A percentile compares a stretch with the other conserved stretches of the same genome.
phyloP scores from a whole-genome alignment of 345 rosid genomes.

The Eucalyptus virginea region DNA sequence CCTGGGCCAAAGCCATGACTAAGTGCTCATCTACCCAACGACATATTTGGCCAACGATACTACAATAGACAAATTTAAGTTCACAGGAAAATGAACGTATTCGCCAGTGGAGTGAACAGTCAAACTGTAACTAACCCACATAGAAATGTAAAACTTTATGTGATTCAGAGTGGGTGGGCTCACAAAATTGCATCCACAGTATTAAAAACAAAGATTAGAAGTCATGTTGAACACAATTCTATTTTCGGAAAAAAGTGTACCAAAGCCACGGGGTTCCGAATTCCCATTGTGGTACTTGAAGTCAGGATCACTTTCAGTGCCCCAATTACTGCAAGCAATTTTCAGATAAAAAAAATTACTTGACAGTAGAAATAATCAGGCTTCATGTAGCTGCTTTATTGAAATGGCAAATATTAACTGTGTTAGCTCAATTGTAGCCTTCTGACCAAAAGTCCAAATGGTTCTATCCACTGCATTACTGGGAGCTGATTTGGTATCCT shows the following conservation, averaged over 20 bases:
- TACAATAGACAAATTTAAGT: background rate
- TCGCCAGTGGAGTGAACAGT: background rate
- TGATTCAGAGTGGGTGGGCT: background rate
- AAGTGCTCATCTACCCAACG: background rate
- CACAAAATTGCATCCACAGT: background rate
- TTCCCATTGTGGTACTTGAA: conserved; percentile 94
- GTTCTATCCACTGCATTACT: conserved; percentile 64
- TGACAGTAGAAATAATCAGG: background rate
- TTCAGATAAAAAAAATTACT: background rate
- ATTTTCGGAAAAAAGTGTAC: conserved; percentile 8
- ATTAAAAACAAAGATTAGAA: background rate
- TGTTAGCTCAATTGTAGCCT: conserved; percentile 82
- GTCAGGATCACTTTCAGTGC: conserved; percentile 81
- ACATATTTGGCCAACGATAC: background rate
- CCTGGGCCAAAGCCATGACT: background rate
- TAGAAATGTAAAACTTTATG: background rate
- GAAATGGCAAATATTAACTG: conserved; percentile 30
- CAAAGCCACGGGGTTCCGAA: conserved; percentile 90
- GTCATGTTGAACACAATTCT: background rate
- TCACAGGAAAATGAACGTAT: background rate
- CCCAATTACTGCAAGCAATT: conserved; percentile 70
- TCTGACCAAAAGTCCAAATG: conserved; percentile 69
- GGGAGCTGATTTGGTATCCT: conserved; percentile 76
- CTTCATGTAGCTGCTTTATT: background rate
- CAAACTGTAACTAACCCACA: background rate